A percentile compares a stretch with the other conserved stretches of the same genome.
These are phyloP conservation scores for Leucosporidium scottii DNA, from an alignment of 768 basidiomycete species.

Conservation along the genomic window DNA sequence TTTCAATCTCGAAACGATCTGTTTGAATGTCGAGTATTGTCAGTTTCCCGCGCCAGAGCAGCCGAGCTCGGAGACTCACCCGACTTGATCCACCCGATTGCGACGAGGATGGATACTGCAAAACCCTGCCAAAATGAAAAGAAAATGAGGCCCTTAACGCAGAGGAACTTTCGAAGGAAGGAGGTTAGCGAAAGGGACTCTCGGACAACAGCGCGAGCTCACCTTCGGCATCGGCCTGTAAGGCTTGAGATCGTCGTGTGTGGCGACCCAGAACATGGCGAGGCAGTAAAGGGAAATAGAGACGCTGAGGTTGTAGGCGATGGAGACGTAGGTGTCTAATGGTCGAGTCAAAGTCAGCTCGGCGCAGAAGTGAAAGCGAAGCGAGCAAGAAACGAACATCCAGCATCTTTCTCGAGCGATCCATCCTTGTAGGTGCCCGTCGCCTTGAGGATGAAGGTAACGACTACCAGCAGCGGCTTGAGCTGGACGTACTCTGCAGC, in stretches of 20 bases:
- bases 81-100: conserved; percentile 62
- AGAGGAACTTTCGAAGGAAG: conserved; percentile 58
- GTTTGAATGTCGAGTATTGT: not conserved
- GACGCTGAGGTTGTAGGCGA: conserved; percentile 48
- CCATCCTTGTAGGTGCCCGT: conserved; percentile 85
- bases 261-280: conserved; percentile 96
- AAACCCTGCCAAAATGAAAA: conserved; percentile 98
- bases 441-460: conserved; percentile 78
- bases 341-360: not conserved
- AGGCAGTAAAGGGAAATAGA: conserved; percentile 70
- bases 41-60: not conserved
- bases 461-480: conserved; percentile 79
- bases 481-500: conserved; percentile 87
- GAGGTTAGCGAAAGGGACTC: not conserved
- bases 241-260: conserved; percentile 78
- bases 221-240: conserved; percentile 72
- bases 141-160: conserved; percentile 96
- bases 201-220: not conserved
- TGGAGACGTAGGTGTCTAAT: conserved; percentile 34
- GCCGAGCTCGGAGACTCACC: conserved; percentile 38
- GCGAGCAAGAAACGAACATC: conserved; percentile 54
- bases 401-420: conserved; percentile 70
- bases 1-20: conserved; percentile 40
- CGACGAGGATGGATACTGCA: conserved; percentile 77
- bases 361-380: not conserved